Evolutionary conservation across 129 eudicot genomes (phyloP).

Genomic region (Apium graveolens): DNA sequence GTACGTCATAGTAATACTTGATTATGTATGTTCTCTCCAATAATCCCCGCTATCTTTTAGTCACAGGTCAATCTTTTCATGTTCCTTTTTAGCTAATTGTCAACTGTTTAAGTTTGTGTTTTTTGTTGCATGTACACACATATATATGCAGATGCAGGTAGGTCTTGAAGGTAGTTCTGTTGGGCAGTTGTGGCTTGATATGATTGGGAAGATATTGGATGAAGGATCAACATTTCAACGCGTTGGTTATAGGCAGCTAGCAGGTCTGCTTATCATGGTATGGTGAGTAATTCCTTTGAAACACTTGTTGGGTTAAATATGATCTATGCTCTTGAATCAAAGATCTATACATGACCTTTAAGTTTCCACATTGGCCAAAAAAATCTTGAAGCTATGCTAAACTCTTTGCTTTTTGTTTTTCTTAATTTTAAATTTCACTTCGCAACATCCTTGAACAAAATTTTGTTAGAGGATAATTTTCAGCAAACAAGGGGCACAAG

Average conservation of each 20-base stretch:
- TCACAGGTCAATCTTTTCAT: background rate
- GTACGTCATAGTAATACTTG: background rate
- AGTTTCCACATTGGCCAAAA: background rate
- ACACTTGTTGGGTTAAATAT: constrained; percentile 4
- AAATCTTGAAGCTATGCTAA: background rate
- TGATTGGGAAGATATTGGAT: constrained; percentile 74
- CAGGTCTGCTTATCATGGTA: constrained; percentile 84
- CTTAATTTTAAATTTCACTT: background rate
- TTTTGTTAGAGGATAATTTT: background rate
- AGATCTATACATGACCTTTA: background rate
- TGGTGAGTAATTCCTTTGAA: constrained; percentile 52
- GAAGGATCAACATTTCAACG: constrained; percentile 86
- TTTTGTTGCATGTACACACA: background rate
- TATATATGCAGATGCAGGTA: constrained; percentile 45
- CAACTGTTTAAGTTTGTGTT: background rate
- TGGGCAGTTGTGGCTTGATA: constrained; percentile 96
- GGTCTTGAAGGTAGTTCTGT: constrained; percentile 93
- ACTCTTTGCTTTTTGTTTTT: background rate
- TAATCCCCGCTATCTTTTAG: background rate
- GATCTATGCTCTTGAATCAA: background rate
- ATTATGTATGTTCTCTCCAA: background rate
- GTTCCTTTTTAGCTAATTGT: background rate
- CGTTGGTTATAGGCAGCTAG: constrained; percentile 93
- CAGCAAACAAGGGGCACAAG: background rate
- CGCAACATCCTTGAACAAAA: background rate